A percentile compares a stretch with the other conserved stretches of the same genome.
These are phyloP conservation scores for Pseudogymnoascus sp. DNA, from an alignment of 2,329 filamentous ascomycete genomes.

Conservation along the genomic window DNA sequence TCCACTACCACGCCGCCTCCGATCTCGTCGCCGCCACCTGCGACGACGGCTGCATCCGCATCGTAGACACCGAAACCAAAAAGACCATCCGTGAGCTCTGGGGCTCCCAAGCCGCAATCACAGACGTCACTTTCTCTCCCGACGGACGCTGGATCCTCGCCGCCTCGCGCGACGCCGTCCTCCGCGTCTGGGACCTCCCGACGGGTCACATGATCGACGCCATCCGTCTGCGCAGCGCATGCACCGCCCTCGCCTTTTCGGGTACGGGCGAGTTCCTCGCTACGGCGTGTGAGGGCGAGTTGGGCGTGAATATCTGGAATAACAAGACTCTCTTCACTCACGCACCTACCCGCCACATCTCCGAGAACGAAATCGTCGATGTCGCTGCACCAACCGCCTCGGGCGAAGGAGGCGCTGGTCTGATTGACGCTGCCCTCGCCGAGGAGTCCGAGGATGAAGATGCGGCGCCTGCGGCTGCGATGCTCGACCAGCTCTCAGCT, in stretches of 20 bases:
- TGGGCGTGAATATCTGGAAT: conserved; percentile 93
- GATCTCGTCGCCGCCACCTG: conserved; percentile 84
- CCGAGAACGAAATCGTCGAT: conserved; percentile 61
- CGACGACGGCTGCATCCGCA: conserved; percentile 76
- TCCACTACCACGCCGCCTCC: conserved; percentile 72
- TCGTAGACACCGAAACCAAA: conserved; percentile 84
- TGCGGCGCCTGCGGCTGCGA: conserved; percentile 44
- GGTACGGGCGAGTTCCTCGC: conserved; percentile 89
- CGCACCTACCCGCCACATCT: conserved; percentile 75
- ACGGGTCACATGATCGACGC: conserved; percentile 94
- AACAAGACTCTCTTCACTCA: conserved; percentile 88
- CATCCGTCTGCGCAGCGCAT: conserved; percentile 69
- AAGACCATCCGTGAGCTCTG: conserved; percentile 89
- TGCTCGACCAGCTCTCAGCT: conserved; percentile 67
- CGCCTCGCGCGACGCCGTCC: conserved; percentile 67
- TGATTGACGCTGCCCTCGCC: conserved; percentile 69
- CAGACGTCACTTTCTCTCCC: conserved; percentile 80
- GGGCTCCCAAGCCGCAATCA: conserved; percentile 65
- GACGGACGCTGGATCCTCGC: conserved; percentile 92
- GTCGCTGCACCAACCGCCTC: conserved; percentile 65
- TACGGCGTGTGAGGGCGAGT: conserved; percentile 68
- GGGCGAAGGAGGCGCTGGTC: conserved; percentile 67
- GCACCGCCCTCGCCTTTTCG: conserved; percentile 81
- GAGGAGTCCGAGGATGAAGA: conserved; percentile 42
- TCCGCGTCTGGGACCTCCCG: conserved; percentile 90